Evolutionary conservation across 805 yeast genomes (phyloP), one percentile per base, ranked within the genome.

Genomic region (Tanozyma kutaoensis): DNA sequence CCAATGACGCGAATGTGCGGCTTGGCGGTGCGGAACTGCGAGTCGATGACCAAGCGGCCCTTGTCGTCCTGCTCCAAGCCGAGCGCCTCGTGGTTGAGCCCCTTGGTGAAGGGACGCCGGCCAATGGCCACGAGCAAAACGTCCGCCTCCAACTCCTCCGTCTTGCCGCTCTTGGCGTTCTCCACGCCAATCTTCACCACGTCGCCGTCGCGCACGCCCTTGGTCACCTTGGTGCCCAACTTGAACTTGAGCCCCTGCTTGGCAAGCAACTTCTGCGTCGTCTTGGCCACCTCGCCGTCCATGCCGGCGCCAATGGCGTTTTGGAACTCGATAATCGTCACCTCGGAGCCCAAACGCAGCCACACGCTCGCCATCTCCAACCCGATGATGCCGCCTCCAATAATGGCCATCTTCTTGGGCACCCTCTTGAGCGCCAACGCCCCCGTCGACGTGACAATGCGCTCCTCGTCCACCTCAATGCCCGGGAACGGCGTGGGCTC

Each of bases 381-480:
- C 50, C 99, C 99, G 53, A 91, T 91, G 63, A 91, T 88, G 69
- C 99, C 98, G 62, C 95, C 99, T 54, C 99, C 99, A 46, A 91
- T 88, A 59, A 91, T 75, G 41, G 88, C 78, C 50, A 91, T 48
- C 53, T 68, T 75, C 69, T 91, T 85, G 50, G 99, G 99, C 33
- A 91, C 68, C 65, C 86, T 95, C 54, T 72, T 69, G 45, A 91
- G 68, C 14, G 78, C 56, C 31, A 91, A 62, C 32, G 82, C 80
- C 45, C 99, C 99, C 25, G 99, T 91, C 18, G 96, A 85, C 20
- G 94, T 69, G 29, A 91, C 96, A 42, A 91, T 91, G 64, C 93
- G 77, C 67, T 88, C 93, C 63, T 91, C 97, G 50, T 91, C 99
- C 39, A 91, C 73, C 43, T 74, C 76, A 45, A 91, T 82, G 36